Base-by-base conservation (phyloP, 306 rosid genomes). In the Quercus berberidifolia region DNA sequence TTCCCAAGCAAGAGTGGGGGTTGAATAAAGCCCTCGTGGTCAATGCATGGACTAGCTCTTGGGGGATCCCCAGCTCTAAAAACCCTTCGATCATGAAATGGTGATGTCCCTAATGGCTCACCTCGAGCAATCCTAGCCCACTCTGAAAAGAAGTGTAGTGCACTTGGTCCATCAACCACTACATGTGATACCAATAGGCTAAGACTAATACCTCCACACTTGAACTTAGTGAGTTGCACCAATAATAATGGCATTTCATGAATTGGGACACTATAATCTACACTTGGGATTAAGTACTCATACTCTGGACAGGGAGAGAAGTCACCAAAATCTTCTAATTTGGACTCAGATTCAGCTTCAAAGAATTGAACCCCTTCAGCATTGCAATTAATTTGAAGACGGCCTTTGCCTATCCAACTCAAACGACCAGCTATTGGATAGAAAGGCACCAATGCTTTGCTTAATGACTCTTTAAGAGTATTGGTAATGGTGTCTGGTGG, bases 341-440 rank as follows among this genome's bases (percentile, higher is more conserved):
- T 77, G 1, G 57, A 79, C 0, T 77, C 55, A 1, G 86, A 85
- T 15, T 88, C 87, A 0, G 97, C 95, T 77, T 87, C 91, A 0
- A 83, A 38, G 83, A 90, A 85, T 0, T 8, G 79, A 17, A n/a
- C 83, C 1, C 97, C 97, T 12, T 4, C 49, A 10, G 82, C 83
- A 11, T 91, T 90, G 83, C 97, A 89, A 1, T 89, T 76, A 1
- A 92, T 81, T 79, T 89, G 85, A 0, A 92, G 84, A 43, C 91
- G 93, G 55, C 90, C 85, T 0, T 76, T 69, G 4, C 49, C 65
- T 5, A 75, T 79, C 90, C 87, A 89, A 1, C 31, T 80, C 20
- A 91, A 79, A 41, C 92, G 92, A 65, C 92, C 94, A 0, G 94
- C 92, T 0, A 89, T 46, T 2, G 92, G 94, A 51, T 93, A 89